These are phyloP conservation scores for Cadophora sp. DNA, from an alignment of 2,329 filamentous ascomycete species.

Conservation along the genomic window DNA sequence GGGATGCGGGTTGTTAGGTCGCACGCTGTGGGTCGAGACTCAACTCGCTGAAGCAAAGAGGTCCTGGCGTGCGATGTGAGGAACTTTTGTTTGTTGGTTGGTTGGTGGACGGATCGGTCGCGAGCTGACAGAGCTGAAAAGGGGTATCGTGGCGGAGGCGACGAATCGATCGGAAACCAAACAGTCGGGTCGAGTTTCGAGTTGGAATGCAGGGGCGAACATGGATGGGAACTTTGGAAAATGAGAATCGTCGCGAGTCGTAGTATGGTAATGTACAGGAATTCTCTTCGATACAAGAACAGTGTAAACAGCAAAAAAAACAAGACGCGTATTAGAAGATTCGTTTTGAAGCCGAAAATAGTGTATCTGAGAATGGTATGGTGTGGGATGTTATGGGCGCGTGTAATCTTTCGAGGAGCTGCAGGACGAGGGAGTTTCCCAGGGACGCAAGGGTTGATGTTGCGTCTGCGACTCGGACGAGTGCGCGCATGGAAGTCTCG, in stretches of 20 bases:
- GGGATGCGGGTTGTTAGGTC: no score
- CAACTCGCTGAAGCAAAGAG: constrained; percentile 28
- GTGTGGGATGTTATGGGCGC: background rate
- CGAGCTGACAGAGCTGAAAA: background rate
- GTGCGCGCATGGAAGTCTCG: constrained; percentile 28
- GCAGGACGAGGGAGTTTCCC: constrained; percentile 21
- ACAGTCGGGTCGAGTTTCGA: constrained; percentile 19
- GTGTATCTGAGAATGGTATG: constrained; percentile 18
- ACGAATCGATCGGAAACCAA: constrained; percentile 17
- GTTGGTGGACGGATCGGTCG: constrained; percentile 6
- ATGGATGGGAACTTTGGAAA: constrained; percentile 22
- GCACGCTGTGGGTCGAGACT: constrained; percentile 38
- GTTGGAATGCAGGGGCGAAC: constrained; percentile 33
- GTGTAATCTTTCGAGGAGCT: background rate
- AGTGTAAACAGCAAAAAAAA: constrained; percentile 16
- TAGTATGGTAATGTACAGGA: constrained; percentile 38
- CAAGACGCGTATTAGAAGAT: constrained; percentile 19
- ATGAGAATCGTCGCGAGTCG: constrained; percentile 43
- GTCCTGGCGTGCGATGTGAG: constrained; percentile 11
- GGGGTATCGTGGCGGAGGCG: constrained; percentile 9
- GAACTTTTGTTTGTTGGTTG: constrained; percentile 3
- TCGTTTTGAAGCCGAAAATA: constrained; percentile 10
- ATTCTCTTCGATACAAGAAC: constrained; percentile 16
- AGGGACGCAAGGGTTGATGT: constrained; percentile 21
- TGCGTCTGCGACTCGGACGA: constrained; percentile 28